Base-by-base conservation (phyloP, 2,329 filamentous ascomycete species). In the Aspergillus eucalypticola region DNA sequence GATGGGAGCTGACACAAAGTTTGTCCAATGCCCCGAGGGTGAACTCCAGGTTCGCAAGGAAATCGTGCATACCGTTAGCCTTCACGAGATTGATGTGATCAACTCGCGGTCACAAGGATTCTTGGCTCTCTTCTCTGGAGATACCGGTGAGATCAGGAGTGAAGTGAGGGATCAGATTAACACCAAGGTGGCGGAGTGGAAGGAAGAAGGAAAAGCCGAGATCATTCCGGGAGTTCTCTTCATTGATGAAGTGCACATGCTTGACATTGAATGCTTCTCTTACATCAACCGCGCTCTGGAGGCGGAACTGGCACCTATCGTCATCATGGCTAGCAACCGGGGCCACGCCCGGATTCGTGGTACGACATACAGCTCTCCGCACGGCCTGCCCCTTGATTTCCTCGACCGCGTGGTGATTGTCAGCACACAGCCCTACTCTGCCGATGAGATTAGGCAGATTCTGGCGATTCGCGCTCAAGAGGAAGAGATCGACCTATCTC, bases 201-300 rank as follows among this genome's bases (percentile, higher is more conserved):
- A 96, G 79, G 95, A 99, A 78, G 95, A 99, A 79, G 95, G 95
- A 79, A 99, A 99, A 78, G 95, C 95, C 3, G 93, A 96, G 79
- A 98, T 99, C 57, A 92, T 99, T 0, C 95, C 95, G 0, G 95
- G 95, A 49, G 95, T 99, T 7, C 82, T 99, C 7, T 99, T 99
- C 82, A 96, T 99, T 71, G 95, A 99, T 72, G 95, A 99, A 81
- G 94, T 99, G 5, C 95, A 99, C 83, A 98, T 99, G 94, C 90
- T 99, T 60, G 95, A 99, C 76, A 97, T 98, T 66, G 95, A 99
- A 78, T 98, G 94, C 82, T 99, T 96, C 82, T 96, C 92, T 48
- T 99, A 96, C 82, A 90, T 99, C 83, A 99, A 99, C 82, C 90
- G 95, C 55, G 95, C 95, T 0, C 84, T 99, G 48, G 95, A 99